Conservation (phyloP, 768 basidiomycete genomes). For the Lepiota venenata region DNA sequence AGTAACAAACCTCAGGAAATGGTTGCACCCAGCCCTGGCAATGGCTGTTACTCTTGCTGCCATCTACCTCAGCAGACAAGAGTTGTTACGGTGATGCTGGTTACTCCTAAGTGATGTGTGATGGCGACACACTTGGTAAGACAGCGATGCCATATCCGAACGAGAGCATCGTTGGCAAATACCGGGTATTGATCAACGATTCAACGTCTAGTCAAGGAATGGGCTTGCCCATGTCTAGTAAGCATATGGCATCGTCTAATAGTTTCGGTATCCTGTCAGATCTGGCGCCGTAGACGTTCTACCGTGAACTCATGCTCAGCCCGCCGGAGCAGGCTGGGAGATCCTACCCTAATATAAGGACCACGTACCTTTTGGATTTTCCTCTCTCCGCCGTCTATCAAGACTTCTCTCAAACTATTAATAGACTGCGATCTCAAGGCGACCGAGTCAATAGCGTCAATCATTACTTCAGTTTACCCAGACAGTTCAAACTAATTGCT, state of each 20-base stretch:
- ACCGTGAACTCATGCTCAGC: constrained; percentile 40
- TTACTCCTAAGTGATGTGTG: too few relatives aligned
- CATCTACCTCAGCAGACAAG: too few relatives aligned
- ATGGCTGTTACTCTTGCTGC: too few relatives aligned
- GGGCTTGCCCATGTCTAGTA: too few relatives aligned
- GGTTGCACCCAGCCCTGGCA: too few relatives aligned
- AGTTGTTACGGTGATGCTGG: too few relatives aligned
- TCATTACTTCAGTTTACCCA: too few relatives aligned
- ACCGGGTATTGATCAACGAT: too few relatives aligned
- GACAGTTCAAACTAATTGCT: constrained; percentile 27
- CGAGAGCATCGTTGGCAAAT: constrained; percentile 41
- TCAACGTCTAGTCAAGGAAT: too few relatives aligned
- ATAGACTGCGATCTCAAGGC: constrained; percentile 40
- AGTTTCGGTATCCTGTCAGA: constrained; percentile 23
- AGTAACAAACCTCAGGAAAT: not conserved
- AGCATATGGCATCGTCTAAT: too few relatives aligned
- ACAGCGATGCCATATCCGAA: constrained; percentile 57
- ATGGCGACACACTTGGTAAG: too few relatives aligned
- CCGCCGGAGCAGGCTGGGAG: too few relatives aligned
- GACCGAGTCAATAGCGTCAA: not conserved
- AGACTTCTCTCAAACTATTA: constrained; percentile 56
- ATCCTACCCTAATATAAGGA: not conserved
- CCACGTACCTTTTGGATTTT: constrained; percentile 39
- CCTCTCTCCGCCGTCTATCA: constrained; percentile 43
- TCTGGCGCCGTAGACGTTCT: constrained; percentile 53